phyloP scores from a whole-genome alignment of 495 filamentous ascomycete species.

The Durotheca rogersii region DNA sequence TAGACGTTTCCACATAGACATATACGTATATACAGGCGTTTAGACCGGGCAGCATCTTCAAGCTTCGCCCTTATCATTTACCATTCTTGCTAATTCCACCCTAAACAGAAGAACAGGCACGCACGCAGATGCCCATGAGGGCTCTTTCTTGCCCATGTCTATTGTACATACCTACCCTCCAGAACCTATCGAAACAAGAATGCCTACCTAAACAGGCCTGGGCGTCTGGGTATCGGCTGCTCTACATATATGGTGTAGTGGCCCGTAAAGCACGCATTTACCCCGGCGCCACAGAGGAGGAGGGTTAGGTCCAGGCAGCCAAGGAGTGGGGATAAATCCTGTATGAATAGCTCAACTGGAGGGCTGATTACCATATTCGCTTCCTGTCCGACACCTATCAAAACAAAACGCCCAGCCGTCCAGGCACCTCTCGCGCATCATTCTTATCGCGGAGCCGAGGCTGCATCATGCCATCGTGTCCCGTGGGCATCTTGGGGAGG shows the following conservation, averaged over 20 bases:
- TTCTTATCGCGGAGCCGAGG: conserved; percentile 1
- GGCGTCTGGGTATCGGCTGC: conserved; percentile 4
- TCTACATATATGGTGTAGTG: conserved; percentile 1
- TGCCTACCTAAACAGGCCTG: conserved; percentile 19
- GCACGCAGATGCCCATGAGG: too few species aligned
- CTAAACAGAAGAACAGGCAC: neutral
- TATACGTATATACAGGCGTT: too few species aligned
- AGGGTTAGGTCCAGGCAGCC: too few species aligned
- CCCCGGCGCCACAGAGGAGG: conserved; percentile 1
- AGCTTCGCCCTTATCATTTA: conserved; percentile 1
- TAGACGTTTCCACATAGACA: too few species aligned
- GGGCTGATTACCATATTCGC: conserved; percentile 6
- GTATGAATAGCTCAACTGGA: neutral
- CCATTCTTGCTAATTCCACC: conserved; percentile 3
- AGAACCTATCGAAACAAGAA: conserved; percentile 16
- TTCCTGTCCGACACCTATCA: conserved; percentile 20
- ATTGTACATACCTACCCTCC: too few species aligned
- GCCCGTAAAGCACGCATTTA: conserved; percentile 4
- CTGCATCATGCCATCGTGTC: conserved; percentile 5
- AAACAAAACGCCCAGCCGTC: conserved; percentile 21
- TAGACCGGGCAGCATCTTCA: too few species aligned
- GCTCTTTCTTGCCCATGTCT: too few species aligned
- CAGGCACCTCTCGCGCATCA: conserved; percentile 9
- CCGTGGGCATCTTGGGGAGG: neutral
- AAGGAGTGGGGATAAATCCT: neutral